Conservation (phyloP, 1,139 yeast genomes). For the Meyerozyma smithsonii region DNA sequence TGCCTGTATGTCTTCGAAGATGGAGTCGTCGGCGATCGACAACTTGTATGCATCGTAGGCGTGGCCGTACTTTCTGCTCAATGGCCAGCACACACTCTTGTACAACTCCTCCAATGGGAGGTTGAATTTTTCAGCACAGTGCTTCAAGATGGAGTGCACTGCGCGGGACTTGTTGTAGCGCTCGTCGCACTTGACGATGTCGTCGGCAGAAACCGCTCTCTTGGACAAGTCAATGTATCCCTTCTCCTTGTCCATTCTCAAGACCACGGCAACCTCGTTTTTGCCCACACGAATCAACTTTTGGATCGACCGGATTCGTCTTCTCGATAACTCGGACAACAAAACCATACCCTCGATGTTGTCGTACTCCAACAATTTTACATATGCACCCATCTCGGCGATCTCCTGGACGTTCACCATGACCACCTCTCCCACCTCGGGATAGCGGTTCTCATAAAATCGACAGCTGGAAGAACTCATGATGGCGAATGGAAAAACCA, state of each 20-base stretch:
- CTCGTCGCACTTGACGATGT: slow-evolving; percentile 95
- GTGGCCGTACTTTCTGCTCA: slow-evolving; percentile 92
- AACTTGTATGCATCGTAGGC: slow-evolving; percentile 96
- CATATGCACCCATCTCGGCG: slow-evolving; percentile 98
- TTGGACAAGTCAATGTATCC: slow-evolving; percentile 97
- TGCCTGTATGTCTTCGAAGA: slow-evolving; percentile 75
- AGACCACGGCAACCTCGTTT: slow-evolving; percentile 97
- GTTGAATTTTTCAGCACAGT: slow-evolving; percentile 95
- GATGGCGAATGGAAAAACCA: slow-evolving; percentile 6
- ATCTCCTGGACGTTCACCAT: slow-evolving; percentile 98
- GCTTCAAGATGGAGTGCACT: slow-evolving; percentile 94
- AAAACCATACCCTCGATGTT: slow-evolving; percentile 98
- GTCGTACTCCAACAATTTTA: slow-evolving; percentile 91
- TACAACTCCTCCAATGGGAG: slow-evolving; percentile 81
- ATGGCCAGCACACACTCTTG: slow-evolving; percentile 94
- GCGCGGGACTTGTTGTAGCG: slow-evolving; percentile 96
- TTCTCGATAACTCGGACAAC: slow-evolving; percentile 91
- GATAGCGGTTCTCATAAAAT: slow-evolving; percentile 96
- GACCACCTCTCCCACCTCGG: slow-evolving; percentile 97
- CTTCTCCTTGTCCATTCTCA: slow-evolving; percentile 97
- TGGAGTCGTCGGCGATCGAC: slow-evolving; percentile 87
- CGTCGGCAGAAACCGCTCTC: slow-evolving; percentile 98
- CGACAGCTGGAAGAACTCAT: slow-evolving; percentile 93
- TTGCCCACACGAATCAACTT: slow-evolving; percentile 97
- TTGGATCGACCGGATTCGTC: slow-evolving; percentile 97